Base-by-base conservation (phyloP, 2,329 filamentous ascomycete genomes). In the Cladobotryum protrusum region DNA sequence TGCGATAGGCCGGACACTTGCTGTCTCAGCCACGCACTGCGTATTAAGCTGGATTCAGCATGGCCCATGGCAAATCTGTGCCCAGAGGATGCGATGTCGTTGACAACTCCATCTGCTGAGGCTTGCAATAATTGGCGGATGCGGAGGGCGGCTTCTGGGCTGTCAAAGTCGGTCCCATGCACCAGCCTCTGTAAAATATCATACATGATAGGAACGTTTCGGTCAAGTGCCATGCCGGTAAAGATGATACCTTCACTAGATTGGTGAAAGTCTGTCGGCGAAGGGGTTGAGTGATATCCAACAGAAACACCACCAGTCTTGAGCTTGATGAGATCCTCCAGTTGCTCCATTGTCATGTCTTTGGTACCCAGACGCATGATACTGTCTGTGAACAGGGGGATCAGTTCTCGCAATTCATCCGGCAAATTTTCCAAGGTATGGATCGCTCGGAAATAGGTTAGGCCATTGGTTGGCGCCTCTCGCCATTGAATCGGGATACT, bases 381-480 rank as follows among this genome's bases (percentile, higher is more conserved):
- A 35, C 87, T 85, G 63, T 96, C 91, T 13, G 88, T 90, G 64
- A 97, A 97, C 0, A 99, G 73, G 1, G 93, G 93, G 43, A 97
- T 80, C 51, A 97, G 75, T 58, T 88, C 77, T 47, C 93, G 81
- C 47, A 97, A 77, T 55, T 96, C 89, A 54, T 92, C 85, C 0
- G 92, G 89, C 13, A 99, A 72, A 53, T 86, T 82, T 41, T 88
- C 78, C 48, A 97, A 75, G 0, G 81, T 77, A 63, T 95, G 90
- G 65, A 97, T 81, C 3, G 89, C 90, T 52, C 91, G 85, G 73
- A 99, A 96, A 66, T 99, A 99, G 1, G 92, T 97, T 52, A 99
- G 72, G 0, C 93, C 93, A 60, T 99, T 99, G 0, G 93, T 99
- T 2, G 89, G 87, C 7, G 91, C 89, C 67, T 95, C 89, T 45